Percentiles rank a stretch among this genome's conserved stretches.
These are phyloP conservation scores for Thecaphora thlaspeos DNA, from an alignment of 1,284 basidiomycete species.

Conservation along the genomic window DNA sequence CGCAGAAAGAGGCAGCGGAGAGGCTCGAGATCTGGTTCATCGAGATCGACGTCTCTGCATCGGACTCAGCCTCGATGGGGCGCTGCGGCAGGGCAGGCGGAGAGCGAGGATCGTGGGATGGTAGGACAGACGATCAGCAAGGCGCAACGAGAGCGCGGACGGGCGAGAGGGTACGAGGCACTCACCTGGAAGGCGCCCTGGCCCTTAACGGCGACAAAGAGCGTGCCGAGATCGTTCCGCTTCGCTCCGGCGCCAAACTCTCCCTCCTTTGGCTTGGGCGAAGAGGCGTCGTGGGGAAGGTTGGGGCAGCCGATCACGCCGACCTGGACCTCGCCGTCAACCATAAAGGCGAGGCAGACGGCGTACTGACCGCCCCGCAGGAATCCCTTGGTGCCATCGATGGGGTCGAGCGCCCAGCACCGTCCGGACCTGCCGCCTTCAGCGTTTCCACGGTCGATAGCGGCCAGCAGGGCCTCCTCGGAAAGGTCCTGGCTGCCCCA, in stretches of 20 bases:
- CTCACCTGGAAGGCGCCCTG: constrained; percentile 45
- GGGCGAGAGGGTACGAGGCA: too few relatives aligned
- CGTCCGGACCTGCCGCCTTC: constrained; percentile 75
- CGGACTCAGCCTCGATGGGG: constrained; percentile 28
- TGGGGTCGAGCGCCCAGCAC: constrained; percentile 86
- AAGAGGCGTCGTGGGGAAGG: constrained; percentile 64
- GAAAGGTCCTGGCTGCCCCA: constrained; percentile 59
- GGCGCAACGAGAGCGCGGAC: too few relatives aligned
- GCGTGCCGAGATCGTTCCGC: constrained; percentile 43
- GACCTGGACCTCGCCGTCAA: constrained; percentile 70
- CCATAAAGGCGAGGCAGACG: constrained; percentile 86
- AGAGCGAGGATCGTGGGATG: neutral
- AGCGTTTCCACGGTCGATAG: constrained; percentile 82
- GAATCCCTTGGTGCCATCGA: constrained; percentile 93
- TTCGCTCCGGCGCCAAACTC: constrained; percentile 39
- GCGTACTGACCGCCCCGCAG: constrained; percentile 95
- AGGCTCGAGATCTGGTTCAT: constrained; percentile 53
- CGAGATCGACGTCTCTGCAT: constrained; percentile 33
- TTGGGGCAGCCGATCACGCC: constrained; percentile 97
- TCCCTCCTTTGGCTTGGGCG: constrained; percentile 51
- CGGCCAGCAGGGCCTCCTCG: constrained; percentile 68
- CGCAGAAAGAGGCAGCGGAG: constrained; percentile 72
- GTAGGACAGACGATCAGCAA: too few relatives aligned
- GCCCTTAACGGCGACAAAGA: constrained; percentile 51
- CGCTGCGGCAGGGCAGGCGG: constrained; percentile 6